These are phyloP conservation scores for Phytophthora fragariae DNA, from an alignment of 352 stramenopile genomes.

Conservation along the genomic window DNA sequence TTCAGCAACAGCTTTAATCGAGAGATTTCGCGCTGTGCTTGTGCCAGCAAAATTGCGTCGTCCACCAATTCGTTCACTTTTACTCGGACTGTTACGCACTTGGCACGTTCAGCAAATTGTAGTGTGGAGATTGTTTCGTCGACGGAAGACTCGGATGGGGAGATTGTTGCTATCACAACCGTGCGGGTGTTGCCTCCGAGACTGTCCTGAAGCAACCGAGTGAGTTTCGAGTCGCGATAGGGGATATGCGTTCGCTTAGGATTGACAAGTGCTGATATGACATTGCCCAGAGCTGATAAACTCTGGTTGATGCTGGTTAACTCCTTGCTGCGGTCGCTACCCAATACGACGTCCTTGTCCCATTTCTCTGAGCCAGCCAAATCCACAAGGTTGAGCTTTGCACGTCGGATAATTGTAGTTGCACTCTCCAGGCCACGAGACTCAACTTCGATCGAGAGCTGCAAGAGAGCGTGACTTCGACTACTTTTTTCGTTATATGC, in stretches of 20 bases:
- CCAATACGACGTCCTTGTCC: constrained; percentile 78
- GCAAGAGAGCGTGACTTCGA: constrained; percentile 88
- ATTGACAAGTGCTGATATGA: constrained; percentile 87
- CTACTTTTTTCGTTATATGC: constrained; percentile 88
- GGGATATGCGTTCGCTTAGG: constrained; percentile 88
- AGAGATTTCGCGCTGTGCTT: constrained; percentile 77
- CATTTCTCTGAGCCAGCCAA: constrained; percentile 94
- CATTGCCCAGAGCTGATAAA: constrained; percentile 90
- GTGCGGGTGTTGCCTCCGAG: constrained; percentile 91
- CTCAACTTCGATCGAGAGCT: constrained; percentile 85
- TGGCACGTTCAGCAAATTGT: constrained; percentile 89
- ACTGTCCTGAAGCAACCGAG: constrained; percentile 90
- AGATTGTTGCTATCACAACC: constrained; percentile 91
- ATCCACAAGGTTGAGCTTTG: constrained; percentile 93
- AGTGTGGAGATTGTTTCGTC: constrained; percentile 94
- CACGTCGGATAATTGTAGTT: constrained; percentile 77
- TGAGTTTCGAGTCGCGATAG: constrained; percentile 98
- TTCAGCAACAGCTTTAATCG: constrained; percentile 68
- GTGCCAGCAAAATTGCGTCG: constrained; percentile 77
- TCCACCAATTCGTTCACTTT: constrained; percentile 87
- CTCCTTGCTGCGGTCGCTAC: constrained; percentile 77
- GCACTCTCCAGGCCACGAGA: constrained; percentile 68
- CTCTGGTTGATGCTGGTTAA: constrained; percentile 94
- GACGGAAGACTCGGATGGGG: constrained; percentile 70
- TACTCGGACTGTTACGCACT: constrained; percentile 76